Conservation (phyloP, 208 protist genomes). For the Leishmania aethiopica region DNA sequence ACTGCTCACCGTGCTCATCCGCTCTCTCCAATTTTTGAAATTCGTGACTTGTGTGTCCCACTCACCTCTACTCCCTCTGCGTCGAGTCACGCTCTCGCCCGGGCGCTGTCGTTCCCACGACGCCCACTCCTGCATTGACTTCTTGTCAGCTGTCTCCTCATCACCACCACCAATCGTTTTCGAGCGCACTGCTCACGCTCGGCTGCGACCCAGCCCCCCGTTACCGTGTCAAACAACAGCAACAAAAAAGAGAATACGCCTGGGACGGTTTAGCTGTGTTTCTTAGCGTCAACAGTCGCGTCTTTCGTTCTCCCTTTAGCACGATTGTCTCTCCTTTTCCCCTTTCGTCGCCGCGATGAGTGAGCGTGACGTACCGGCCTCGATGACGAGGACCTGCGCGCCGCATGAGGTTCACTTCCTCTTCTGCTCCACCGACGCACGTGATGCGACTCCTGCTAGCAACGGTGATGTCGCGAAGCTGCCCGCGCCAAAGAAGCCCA, state of each 20-base stretch:
- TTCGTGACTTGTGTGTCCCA: neutral
- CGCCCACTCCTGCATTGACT: neutral
- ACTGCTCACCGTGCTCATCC: neutral
- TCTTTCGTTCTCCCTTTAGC: neutral
- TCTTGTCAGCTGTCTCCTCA: neutral
- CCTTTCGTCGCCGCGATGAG: constrained; percentile 1
- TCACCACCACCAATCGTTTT: neutral
- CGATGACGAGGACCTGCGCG: neutral
- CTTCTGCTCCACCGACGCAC: neutral
- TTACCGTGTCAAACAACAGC: neutral
- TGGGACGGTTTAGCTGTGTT: neutral
- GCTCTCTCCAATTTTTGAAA: neutral
- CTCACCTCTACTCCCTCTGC: neutral
- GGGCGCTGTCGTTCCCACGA: neutral
- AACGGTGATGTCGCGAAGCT: neutral
- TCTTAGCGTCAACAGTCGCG: neutral
- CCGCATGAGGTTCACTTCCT: neutral
- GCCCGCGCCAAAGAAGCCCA: neutral
- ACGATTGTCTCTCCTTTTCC: neutral
- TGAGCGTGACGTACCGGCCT: neutral
- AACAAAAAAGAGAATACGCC: too few relatives aligned
- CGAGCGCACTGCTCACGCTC: neutral
- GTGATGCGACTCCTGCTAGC: too few relatives aligned
- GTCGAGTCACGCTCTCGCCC: neutral
- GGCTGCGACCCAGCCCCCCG: neutral